Conservation (phyloP, 2,329 filamentous ascomycete species). For the Neodidymelliopsis sp. region DNA sequence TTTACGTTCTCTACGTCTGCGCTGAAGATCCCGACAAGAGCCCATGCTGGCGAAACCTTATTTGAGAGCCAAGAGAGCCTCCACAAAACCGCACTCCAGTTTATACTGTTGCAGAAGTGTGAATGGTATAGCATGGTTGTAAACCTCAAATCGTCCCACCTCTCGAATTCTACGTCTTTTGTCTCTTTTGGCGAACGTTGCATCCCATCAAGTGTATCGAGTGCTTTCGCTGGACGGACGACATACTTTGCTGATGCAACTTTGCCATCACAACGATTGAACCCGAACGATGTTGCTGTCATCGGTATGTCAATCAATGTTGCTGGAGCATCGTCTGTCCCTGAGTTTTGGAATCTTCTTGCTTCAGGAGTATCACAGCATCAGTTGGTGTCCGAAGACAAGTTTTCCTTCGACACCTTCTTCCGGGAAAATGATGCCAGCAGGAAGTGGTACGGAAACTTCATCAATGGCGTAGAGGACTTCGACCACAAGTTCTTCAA, state of each 20-base stretch:
- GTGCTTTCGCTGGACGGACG: neutral
- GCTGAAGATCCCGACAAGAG: no score
- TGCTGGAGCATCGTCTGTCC: conserved; percentile 18
- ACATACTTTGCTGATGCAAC: conserved; percentile 2
- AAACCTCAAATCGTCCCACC: neutral
- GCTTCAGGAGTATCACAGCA: conserved; percentile 14
- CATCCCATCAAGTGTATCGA: conserved; percentile 4
- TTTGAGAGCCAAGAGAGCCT: neutral
- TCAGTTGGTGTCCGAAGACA: conserved; percentile 1
- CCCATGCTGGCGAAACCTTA: no score
- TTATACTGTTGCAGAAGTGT: conserved; percentile 2
- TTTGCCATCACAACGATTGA: neutral
- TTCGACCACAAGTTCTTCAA: conserved; percentile 47
- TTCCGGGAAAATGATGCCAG: conserved; percentile 5
- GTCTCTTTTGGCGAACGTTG: conserved; percentile 7
- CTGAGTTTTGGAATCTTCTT: conserved; percentile 26
- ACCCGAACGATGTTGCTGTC: conserved; percentile 22
- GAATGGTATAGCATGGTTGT: conserved; percentile 2
- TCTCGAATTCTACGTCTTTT: neutral
- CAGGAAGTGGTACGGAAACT: no score
- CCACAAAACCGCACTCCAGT: neutral
- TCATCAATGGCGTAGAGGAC: conserved; percentile 31
- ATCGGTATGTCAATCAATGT: conserved; percentile 26
- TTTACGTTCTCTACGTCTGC: neutral
- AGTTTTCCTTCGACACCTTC: conserved; percentile 4